A percentile compares a stretch with the other conserved stretches of the same genome.
phyloP scores from a whole-genome alignment of 371 early-diverging fungal species.

The Funneliformis caledonium region DNA sequence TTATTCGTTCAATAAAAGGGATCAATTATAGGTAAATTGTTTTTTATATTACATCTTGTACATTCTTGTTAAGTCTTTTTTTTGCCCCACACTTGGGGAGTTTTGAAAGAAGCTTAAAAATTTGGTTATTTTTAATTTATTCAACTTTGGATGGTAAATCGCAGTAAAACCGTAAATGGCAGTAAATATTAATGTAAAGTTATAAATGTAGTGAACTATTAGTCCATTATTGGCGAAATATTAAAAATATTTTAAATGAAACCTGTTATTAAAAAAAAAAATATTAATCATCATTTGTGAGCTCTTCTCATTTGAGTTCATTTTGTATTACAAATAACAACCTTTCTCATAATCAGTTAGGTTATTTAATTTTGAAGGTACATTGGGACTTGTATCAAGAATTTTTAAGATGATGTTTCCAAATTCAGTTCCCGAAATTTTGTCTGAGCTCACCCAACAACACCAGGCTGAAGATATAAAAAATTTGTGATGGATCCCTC shows the following conservation, averaged over 20 bases:
- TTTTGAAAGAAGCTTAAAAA: background rate
- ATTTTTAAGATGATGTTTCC: too few species aligned
- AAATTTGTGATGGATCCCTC: background rate
- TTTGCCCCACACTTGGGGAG: background rate
- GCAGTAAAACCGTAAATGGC: slow-evolving; percentile 18
- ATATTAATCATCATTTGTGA: too few species aligned
- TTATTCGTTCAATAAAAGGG: background rate
- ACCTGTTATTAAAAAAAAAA: too few species aligned
- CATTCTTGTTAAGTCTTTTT: background rate
- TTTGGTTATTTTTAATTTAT: background rate
- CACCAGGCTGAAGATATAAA: background rate
- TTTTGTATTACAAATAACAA: too few species aligned
- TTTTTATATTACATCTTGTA: too few species aligned
- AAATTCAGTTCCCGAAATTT: too few species aligned
- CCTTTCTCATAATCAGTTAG: too few species aligned
- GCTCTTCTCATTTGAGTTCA: too few species aligned
- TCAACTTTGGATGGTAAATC: background rate
- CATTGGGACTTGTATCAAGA: too few species aligned
- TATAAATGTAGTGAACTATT: slow-evolving; percentile 20
- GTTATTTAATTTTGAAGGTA: too few species aligned
- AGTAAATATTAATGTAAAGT: slow-evolving; percentile 12
- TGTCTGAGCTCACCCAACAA: too few species aligned
- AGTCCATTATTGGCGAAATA: slow-evolving; percentile 25
- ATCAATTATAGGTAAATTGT: background rate
- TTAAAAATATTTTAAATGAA: background rate